A percentile compares a stretch with the other conserved stretches of the same genome.
phyloP scores from a whole-genome alignment of 129 eudicot species.

The Logfia minima region DNA sequence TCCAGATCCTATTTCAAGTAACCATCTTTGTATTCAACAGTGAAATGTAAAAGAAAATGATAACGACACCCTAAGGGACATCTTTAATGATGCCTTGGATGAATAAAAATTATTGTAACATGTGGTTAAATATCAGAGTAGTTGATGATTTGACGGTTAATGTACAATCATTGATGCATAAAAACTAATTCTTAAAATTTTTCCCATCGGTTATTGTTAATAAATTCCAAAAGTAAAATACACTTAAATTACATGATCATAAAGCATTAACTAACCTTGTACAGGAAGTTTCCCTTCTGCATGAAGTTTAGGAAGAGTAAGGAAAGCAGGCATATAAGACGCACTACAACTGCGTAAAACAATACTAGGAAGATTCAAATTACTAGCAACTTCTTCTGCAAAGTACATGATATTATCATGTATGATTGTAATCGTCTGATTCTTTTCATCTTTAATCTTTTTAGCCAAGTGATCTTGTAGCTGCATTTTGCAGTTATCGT shows the following conservation, averaged over 20 bases:
- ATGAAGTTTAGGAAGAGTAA: constrained; percentile 32
- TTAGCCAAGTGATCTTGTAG: constrained; percentile 31
- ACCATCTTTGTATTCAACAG: not conserved
- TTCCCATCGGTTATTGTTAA: too few species aligned
- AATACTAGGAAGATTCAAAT: constrained; percentile 34
- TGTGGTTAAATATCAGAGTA: too few species aligned
- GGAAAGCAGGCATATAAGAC: constrained; percentile 30
- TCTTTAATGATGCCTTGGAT: not conserved
- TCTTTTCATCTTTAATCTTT: not conserved
- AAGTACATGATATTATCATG: constrained; percentile 31
- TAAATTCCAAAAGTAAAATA: too few species aligned
- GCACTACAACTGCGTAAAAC: constrained; percentile 27
- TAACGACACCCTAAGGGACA: not conserved
- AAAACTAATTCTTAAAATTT: too few species aligned
- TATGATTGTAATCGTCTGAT: constrained; percentile 20
- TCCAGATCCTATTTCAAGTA: not conserved
- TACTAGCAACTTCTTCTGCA: constrained; percentile 32
- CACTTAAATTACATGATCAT: not conserved
- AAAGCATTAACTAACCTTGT: constrained; percentile 40
- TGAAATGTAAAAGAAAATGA: not conserved
- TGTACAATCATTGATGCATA: not conserved
- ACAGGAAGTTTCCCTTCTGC: constrained; percentile 36
- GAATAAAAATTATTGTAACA: too few species aligned
- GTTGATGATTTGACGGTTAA: not conserved
- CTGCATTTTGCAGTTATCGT: constrained; percentile 32